phyloP scores from a whole-genome alignment of 495 filamentous ascomycete species.

The Peziza echinospora region DNA sequence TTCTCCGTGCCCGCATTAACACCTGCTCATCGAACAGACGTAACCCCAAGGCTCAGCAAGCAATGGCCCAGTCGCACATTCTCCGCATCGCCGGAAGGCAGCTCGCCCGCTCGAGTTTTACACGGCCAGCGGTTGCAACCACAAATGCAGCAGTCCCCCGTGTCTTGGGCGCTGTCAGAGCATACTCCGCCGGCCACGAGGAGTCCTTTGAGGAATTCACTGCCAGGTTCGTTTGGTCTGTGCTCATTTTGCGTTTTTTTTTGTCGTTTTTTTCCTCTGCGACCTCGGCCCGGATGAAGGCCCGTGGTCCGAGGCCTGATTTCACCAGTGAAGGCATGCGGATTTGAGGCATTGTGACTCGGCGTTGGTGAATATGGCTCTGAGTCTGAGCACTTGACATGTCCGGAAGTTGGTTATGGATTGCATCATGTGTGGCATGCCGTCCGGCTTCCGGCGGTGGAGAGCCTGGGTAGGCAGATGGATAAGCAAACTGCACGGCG shows the following conservation, averaged over 20 bases:
- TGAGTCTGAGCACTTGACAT: too few species aligned
- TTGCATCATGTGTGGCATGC: too few species aligned
- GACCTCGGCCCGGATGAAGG: background rate
- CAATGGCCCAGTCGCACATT: background rate
- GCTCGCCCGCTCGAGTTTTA: conserved; percentile 1
- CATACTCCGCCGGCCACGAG: conserved; percentile 36
- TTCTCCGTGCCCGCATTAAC: conserved; percentile 2
- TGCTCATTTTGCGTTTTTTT: background rate
- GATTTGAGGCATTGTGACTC: too few species aligned
- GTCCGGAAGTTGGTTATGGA: too few species aligned
- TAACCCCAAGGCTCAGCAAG: too few species aligned
- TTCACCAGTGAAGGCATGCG: too few species aligned
- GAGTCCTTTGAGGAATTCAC: conserved; percentile 99
- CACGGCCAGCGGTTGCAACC: conserved; percentile 8
- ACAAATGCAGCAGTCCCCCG: conserved; percentile 6
- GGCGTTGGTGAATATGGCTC: too few species aligned
- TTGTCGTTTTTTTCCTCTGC: background rate
- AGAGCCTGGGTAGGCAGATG: too few species aligned
- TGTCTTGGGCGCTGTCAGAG: conserved; percentile 11
- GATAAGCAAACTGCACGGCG: too few species aligned
- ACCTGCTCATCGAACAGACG: too few species aligned
- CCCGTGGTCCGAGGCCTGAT: too few species aligned
- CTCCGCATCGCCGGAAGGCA: background rate
- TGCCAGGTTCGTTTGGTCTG: conserved; percentile 50
- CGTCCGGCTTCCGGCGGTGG: too few species aligned